Evolutionary conservation across 2,329 filamentous ascomycete genomes (phyloP).

Genomic region (Aotearoamyces nothofagi): DNA sequence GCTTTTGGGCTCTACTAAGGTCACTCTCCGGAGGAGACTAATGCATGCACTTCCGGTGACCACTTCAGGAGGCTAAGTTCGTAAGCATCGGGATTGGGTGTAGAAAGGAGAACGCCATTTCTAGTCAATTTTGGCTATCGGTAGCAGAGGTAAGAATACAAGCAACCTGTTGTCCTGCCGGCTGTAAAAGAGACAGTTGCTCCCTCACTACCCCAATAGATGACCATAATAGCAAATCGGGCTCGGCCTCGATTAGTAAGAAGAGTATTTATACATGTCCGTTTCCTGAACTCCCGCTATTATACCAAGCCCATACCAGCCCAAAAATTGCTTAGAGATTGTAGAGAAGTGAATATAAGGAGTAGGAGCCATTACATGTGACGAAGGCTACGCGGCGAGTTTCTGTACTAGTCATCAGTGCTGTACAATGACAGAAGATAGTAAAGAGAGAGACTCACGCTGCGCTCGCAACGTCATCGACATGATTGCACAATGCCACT

Average conservation of each 20-base stretch:
- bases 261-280: background rate
- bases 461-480: slow-evolving; percentile 60
- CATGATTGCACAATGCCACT: slow-evolving; percentile 96
- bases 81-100: too few relatives aligned
- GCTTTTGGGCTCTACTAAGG: too few relatives aligned
- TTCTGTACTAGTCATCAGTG: slow-evolving; percentile 2
- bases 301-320: background rate
- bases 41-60: too few relatives aligned
- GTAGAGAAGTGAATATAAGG: background rate
- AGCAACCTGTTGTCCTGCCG: too few relatives aligned
- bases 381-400: slow-evolving; percentile 6
- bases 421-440: background rate
- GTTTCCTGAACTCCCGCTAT: background rate
- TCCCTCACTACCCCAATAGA: too few relatives aligned
- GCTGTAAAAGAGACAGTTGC: too few relatives aligned
- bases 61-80: too few relatives aligned
- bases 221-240: background rate
- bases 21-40: too few relatives aligned
- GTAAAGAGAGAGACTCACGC: slow-evolving; percentile 28
- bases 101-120: too few relatives aligned
- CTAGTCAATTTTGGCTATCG: too few relatives aligned
- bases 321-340: background rate
- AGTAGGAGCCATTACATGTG: background rate
- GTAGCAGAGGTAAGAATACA: too few relatives aligned
- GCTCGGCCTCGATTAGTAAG: background rate